Evolutionary conservation across 2,329 filamentous ascomycete species (phyloP).

Genomic region (Pseudopithomyces maydicus): DNA sequence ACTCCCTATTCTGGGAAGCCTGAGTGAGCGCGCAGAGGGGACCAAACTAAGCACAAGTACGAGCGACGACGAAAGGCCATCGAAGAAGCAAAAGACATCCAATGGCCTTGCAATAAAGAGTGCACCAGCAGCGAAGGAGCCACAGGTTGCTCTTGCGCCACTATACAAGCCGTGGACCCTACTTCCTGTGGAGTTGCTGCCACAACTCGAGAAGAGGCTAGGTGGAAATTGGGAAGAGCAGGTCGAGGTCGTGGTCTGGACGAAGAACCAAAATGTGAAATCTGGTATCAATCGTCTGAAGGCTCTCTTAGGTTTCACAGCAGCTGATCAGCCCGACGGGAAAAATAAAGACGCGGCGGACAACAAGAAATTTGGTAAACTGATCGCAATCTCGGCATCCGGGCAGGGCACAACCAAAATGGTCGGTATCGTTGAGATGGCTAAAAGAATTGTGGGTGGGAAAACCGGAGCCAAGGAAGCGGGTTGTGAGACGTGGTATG

Average conservation of each 20-base stretch:
- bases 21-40: neutral
- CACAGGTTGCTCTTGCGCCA: constrained; percentile 8
- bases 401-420: constrained; percentile 18
- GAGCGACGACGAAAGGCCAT: neutral
- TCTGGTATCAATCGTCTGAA: constrained; percentile 16
- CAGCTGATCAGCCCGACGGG: neutral
- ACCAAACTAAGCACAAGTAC: neutral
- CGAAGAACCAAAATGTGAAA: constrained; percentile 18
- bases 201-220: neutral
- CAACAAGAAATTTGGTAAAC: neutral
- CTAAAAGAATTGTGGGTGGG: constrained; percentile 10
- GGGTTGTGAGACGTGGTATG: constrained; percentile 13
- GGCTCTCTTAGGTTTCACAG: constrained; percentile 7
- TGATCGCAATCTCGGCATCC: constrained; percentile 18
- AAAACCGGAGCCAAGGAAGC: neutral
- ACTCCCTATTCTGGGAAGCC: constrained; percentile 13
- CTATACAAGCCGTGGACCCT: constrained; percentile 17
- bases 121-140: neutral
- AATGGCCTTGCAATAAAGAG: neutral
- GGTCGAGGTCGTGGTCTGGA: constrained; percentile 11
- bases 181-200: constrained; percentile 9
- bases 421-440: constrained; percentile 17
- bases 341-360: neutral
- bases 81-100: neutral
- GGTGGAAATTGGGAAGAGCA: neutral